Base-by-base conservation (phyloP, 2,329 filamentous ascomycete species). In the Microsporum ferrugineum region DNA sequence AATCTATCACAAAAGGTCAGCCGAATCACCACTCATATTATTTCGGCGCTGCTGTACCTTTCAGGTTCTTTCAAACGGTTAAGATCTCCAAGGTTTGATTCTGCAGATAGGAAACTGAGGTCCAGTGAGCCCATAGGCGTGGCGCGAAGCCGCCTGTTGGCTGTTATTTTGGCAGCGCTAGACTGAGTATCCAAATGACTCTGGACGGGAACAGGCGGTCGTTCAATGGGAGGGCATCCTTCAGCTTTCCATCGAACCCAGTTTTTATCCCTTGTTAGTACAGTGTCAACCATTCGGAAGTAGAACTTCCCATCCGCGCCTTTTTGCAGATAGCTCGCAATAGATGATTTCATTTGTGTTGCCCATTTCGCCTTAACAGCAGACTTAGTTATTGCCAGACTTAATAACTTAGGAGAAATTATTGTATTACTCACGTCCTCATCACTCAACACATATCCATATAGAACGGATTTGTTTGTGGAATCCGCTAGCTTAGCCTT, bases 171-270 rank as follows among this genome's bases (percentile, higher is more conserved):
- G 64, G 82, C 80, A 2, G 86, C 86, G 53, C 82, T 79, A 34
- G 80, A 77, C 71, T 87, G 88, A 29, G 91, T 87, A 60, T 85
- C 81, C 43, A 85, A 74, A 71, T 91, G 92, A 55, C 87, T 82
- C 33, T 83, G 75, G 0, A 86, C 80, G 2, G 86, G 81, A 34
- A 97, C 81, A 8, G 89, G 78, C 27, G 88, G 83, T 63, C 84
- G 83, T 70, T 91, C 86, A 69, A 99, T 97, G 4, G 87, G 83
- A 29, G 90, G 89, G 71, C 94, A 99, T 66, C 87, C 89, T 72
- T 96, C 91, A 63, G 92, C 87, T 76, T 99, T 99, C 94, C 94
- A 99, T 64, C 91, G 87, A 51, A 95, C 91, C 95, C 95, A 99
- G 71, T 97, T 96, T 78, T 96, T 97, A 74, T 99, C 94, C 65